These are phyloP conservation scores for Beauveria bassiana DNA, from an alignment of 2,329 filamentous ascomycete species.

Conservation along the genomic window DNA sequence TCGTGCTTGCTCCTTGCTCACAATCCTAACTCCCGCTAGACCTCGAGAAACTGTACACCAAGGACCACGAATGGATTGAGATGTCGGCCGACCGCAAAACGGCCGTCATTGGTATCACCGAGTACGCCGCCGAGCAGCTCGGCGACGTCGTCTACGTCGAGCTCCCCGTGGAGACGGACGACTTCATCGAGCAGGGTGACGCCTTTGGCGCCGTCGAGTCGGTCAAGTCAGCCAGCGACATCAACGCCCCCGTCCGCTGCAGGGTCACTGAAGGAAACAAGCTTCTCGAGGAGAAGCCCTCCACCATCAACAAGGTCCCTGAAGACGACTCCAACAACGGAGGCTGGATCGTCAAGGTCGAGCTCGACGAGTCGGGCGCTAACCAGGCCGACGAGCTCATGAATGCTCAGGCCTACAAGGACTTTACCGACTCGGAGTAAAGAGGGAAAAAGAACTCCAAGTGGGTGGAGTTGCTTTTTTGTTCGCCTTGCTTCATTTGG, in stretches of 20 bases:
- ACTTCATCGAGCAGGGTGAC: constrained; percentile 67
- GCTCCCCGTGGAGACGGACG: constrained; percentile 61
- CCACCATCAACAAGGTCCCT: constrained; percentile 80
- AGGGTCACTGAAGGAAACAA: constrained; percentile 68
- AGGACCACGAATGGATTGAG: constrained; percentile 98
- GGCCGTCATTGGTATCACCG: constrained; percentile 76
- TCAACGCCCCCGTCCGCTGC: constrained; percentile 80
- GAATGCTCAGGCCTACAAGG: constrained; percentile 69
- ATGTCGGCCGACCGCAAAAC: constrained; percentile 73
- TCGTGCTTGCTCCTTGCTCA: neutral
- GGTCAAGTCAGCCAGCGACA: constrained; percentile 97
- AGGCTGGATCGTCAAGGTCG: constrained; percentile 88
- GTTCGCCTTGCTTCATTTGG: neutral
- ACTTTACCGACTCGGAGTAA: constrained; percentile 49
- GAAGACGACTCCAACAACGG: constrained; percentile 69
- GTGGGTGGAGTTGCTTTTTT: neutral
- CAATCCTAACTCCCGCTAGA: constrained; percentile 30
- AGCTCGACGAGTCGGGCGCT: constrained; percentile 57
- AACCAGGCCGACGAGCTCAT: constrained; percentile 70
- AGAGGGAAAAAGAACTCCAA: neutral
- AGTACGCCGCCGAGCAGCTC: constrained; percentile 84
- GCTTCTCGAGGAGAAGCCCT: constrained; percentile 74
- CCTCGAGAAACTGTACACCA: constrained; percentile 77
- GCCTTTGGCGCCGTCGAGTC: constrained; percentile 92
- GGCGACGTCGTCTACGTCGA: constrained; percentile 98